Conservation (phyloP, 495 filamentous ascomycete species). For the Neurospora intermedia region DNA sequence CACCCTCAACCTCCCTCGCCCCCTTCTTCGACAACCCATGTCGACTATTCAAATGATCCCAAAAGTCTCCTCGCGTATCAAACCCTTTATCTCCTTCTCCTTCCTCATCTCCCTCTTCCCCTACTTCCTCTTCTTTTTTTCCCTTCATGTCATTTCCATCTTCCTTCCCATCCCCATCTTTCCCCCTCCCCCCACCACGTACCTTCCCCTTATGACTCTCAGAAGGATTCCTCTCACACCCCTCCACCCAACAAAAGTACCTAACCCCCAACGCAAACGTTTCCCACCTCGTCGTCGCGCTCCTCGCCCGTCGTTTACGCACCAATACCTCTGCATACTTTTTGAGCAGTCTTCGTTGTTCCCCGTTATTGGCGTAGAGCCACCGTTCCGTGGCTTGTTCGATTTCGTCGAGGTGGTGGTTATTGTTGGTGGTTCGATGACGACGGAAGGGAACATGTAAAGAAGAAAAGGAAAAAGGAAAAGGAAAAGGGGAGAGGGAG, state of each 20-base stretch:
- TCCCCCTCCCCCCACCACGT: background rate
- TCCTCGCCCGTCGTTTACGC: slow-evolving; percentile 9
- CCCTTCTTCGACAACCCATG: slow-evolving; percentile 11
- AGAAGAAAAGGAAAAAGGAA: background rate
- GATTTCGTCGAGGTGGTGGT: slow-evolving; percentile 13
- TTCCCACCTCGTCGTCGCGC: slow-evolving; percentile 21
- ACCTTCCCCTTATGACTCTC: background rate
- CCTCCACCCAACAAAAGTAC: slow-evolving; percentile 18
- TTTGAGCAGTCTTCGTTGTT: slow-evolving; percentile 8
- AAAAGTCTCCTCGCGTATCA: slow-evolving; percentile 16
- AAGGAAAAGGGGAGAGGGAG: background rate
- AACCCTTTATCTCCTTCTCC: background rate
- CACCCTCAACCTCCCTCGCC: slow-evolving; percentile 10
- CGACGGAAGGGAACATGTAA: slow-evolving; percentile 10
- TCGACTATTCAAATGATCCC: slow-evolving; percentile 15
- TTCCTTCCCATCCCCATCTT: background rate
- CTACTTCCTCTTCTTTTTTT: too few relatives aligned
- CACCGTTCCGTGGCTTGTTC: slow-evolving; percentile 17
- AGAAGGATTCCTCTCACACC: slow-evolving; percentile 3
- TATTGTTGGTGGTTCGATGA: slow-evolving; percentile 1
- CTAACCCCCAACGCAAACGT: slow-evolving; percentile 22
- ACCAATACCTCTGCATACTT: slow-evolving; percentile 17
- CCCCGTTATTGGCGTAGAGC: slow-evolving; percentile 1
- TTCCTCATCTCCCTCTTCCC: too few relatives aligned
- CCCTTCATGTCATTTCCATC: background rate